phyloP scores from a whole-genome alignment of 192 early-diverging fungal species.

The Neocallimastix lanati region DNA sequence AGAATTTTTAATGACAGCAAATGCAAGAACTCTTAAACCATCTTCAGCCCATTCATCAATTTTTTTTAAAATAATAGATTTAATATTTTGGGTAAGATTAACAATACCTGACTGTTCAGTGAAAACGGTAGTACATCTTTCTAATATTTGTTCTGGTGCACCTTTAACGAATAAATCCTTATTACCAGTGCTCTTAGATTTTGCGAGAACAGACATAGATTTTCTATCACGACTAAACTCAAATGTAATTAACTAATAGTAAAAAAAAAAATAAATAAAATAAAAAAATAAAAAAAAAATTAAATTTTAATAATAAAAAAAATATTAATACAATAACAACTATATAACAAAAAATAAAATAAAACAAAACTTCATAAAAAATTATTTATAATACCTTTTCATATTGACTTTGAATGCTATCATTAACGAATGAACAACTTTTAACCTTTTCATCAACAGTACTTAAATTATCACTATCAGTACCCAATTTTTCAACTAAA shows the following conservation, averaged over 20 bases:
- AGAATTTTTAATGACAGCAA: slow-evolving; percentile 68
- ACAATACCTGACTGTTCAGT: slow-evolving; percentile 16
- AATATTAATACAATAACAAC: slow-evolving; percentile 6
- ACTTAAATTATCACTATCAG: slow-evolving; percentile 30
- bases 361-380: background rate
- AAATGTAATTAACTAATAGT: slow-evolving; percentile 24
- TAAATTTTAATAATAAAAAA: slow-evolving; percentile 8
- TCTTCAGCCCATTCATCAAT: slow-evolving; percentile 58
- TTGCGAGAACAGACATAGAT: slow-evolving; percentile 85
- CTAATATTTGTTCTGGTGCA: slow-evolving; percentile 80
- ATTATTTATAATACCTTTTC: slow-evolving; percentile 16
- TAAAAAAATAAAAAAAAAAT: background rate
- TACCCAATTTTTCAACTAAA: slow-evolving; percentile 83
- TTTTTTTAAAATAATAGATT: slow-evolving; percentile 39
- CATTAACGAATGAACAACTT: slow-evolving; percentile 38
- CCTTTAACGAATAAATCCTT: slow-evolving; percentile 70
- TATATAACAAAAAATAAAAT: background rate
- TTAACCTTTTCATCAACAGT: slow-evolving; percentile 32
- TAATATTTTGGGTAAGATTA: slow-evolving; percentile 43
- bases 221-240: slow-evolving; percentile 97
- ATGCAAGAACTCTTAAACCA: slow-evolving; percentile 74
- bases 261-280: background rate
- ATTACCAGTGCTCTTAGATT: background rate
- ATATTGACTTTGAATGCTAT: slow-evolving; percentile 42
- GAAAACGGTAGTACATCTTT: slow-evolving; percentile 54